Percentiles rank a stretch among this genome's conserved stretches.
Conservation (phyloP, 164 flowering plant genomes). For the Magnolia sinica region DNA sequence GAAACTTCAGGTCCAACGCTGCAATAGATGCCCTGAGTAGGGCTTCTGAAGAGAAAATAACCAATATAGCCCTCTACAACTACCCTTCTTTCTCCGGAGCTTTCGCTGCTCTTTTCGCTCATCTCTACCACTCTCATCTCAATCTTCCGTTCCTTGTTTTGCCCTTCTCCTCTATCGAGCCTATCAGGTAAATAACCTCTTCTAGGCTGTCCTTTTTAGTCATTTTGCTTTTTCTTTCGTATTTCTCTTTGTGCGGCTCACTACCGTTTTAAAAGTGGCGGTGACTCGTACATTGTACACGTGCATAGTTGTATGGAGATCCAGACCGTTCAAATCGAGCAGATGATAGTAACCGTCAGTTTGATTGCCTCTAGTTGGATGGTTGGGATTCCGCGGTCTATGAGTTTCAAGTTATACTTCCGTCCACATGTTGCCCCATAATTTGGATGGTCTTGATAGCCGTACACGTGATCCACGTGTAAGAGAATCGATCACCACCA, state of each 20-base stretch:
- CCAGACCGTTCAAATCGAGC: too few relatives aligned
- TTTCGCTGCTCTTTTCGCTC: constrained; percentile 75
- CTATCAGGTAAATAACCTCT: constrained; percentile 47
- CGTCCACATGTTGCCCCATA: too few relatives aligned
- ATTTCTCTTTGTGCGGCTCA: background rate
- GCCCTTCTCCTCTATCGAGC: constrained; percentile 80
- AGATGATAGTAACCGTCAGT: too few relatives aligned
- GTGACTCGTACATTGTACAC: too few relatives aligned
- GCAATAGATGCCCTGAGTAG: constrained; percentile 63
- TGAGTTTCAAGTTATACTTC: too few relatives aligned
- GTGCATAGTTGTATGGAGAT: too few relatives aligned
- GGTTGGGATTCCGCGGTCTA: too few relatives aligned
- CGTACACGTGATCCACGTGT: too few relatives aligned
- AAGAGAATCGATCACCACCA: too few relatives aligned
- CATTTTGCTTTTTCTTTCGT: background rate
- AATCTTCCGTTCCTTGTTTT: constrained; percentile 56
- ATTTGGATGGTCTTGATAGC: too few relatives aligned
- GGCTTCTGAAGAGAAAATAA: constrained; percentile 50
- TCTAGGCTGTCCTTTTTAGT: constrained; percentile 2
- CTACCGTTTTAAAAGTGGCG: too few relatives aligned
- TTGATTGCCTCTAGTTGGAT: too few relatives aligned
- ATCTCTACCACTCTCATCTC: constrained; percentile 69
- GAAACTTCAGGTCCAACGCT: constrained; percentile 70
- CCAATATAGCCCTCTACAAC: constrained; percentile 73
- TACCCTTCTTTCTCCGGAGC: constrained; percentile 93